Evolutionary conservation across 1,284 basidiomycete species (phyloP), one percentile per base, ranked within the genome.

Genomic region (Chondrostereum purpureum): DNA sequence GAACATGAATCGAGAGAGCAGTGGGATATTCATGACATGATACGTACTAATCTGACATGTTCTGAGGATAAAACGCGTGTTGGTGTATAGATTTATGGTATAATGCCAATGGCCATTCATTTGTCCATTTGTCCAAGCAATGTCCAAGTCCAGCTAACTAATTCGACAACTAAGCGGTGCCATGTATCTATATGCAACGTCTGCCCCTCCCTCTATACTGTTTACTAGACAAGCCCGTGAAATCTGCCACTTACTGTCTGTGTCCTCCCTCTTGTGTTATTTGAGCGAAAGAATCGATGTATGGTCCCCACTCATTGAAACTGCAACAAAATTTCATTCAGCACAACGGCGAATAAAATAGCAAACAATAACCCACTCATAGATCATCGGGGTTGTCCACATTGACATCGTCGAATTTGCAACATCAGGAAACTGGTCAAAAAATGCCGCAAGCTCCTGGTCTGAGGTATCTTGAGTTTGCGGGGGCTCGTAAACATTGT

Each of bases 351-450:
- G 17, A 20, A 35, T 43, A 23, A 8, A 39, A 37, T 10, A 17
- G 13, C 12, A 18, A 20, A 48, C n/a, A 45, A 35, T 21, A 41
- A 31, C 70, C 46, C 48, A 75, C 72, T 71, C 66, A 40, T 69
- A 69, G 27, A 61, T 63, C 4, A 61, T 60, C n/a, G 69, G 67
- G 5, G 68, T 64, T 17, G 68, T 67, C 71, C 70, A 75, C 63
- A 73, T 67, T 13, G 59, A 55, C 60, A 70, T 59, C 10, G 62
- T 31, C 27, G 27, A 8, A 31, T 31, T 31, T 8, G 8, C 27
- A 8, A 31, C 27, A n/a, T n/a, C n/a, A 8, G 27, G 27, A n/a
- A 31, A 31, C n/a, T 31, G 27, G 8, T 8, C 8, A 31, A 31
- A 31, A n/a, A 31, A 31, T 8, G 27, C 27, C 8, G 27, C 27